These are phyloP conservation scores for Globisporangium radiosum DNA, from an alignment of 352 stramenopile species.

Conservation along the genomic window DNA sequence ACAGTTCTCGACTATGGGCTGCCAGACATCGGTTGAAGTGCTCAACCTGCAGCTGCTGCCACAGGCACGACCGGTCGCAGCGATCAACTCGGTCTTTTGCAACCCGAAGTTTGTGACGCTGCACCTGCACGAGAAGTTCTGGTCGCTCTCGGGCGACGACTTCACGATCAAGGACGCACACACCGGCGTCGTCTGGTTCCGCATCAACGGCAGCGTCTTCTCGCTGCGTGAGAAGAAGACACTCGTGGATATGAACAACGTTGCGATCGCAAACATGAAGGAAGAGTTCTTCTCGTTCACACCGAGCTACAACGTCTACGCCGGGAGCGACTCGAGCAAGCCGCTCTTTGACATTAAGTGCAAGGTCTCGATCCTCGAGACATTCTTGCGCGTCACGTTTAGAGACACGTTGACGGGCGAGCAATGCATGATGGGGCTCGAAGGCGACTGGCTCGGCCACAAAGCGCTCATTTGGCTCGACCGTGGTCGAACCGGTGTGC, in stretches of 20 bases:
- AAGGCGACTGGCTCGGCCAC: slow-evolving; percentile 18
- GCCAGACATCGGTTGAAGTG: too few relatives aligned
- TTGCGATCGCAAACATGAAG: slow-evolving; percentile 17
- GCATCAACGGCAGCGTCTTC: slow-evolving; percentile 14
- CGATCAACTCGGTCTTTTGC: slow-evolving; percentile 12
- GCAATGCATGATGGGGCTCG: slow-evolving; percentile 13
- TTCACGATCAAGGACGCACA: slow-evolving; percentile 20
- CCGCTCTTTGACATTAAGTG: slow-evolving; percentile 16
- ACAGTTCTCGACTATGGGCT: too few relatives aligned
- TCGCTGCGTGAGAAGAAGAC: slow-evolving; percentile 18
- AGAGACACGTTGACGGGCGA: slow-evolving; percentile 9
- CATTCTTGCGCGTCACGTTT: slow-evolving; percentile 16
- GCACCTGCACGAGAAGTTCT: slow-evolving; percentile 19
- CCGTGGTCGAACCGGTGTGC: not conserved
- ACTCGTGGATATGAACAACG: slow-evolving; percentile 16
- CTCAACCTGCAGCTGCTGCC: too few relatives aligned
- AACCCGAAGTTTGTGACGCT: slow-evolving; percentile 13
- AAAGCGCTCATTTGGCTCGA: slow-evolving; percentile 21
- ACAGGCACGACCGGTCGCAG: not conserved
- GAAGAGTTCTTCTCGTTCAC: slow-evolving; percentile 14
- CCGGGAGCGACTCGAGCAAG: slow-evolving; percentile 1
- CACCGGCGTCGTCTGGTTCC: slow-evolving; percentile 14
- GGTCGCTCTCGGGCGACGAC: slow-evolving; percentile 19
- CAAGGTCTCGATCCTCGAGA: slow-evolving; percentile 14
- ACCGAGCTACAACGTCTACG: slow-evolving; percentile 16